phyloP scores from a whole-genome alignment of 768 basidiomycete species.

The Inosperma sp. region DNA sequence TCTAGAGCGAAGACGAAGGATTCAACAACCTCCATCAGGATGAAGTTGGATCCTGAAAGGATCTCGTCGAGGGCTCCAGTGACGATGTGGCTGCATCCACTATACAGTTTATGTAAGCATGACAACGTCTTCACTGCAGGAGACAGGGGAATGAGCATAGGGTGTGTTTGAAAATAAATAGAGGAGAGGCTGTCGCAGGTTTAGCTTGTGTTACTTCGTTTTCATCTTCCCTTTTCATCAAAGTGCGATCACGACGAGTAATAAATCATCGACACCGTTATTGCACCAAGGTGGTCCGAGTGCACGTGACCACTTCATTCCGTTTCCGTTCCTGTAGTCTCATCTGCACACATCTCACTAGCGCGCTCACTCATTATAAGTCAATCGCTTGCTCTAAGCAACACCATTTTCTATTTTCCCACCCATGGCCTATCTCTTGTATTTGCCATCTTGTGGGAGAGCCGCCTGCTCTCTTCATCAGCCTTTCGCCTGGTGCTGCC shows the following conservation, averaged over 20 bases:
- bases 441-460: no score
- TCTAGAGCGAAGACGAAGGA: no score
- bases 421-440: no score
- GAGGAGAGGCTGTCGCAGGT: conserved; percentile 24
- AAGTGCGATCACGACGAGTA: no score
- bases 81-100: conserved; percentile 65
- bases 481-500: no score
- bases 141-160: conserved; percentile 77
- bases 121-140: conserved; percentile 60
- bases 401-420: conserved; percentile 21
- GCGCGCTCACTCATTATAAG: no score
- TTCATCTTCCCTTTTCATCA: conserved; percentile 23
- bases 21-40: conserved; percentile 86
- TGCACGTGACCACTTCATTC: no score
- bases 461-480: no score
- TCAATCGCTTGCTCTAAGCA: not conserved
- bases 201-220: conserved; percentile 10
- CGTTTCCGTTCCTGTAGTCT: no score
- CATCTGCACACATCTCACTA: no score
- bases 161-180: conserved; percentile 55
- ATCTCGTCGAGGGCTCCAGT: conserved; percentile 76
- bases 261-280: no score
- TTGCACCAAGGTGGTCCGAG: no score
- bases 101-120: conserved; percentile 62
- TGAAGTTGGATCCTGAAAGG: conserved; percentile 70